These are phyloP conservation scores for Gaeumannomyces tritici DNA, from an alignment of 2,329 filamentous ascomycete species.

Conservation along the genomic window DNA sequence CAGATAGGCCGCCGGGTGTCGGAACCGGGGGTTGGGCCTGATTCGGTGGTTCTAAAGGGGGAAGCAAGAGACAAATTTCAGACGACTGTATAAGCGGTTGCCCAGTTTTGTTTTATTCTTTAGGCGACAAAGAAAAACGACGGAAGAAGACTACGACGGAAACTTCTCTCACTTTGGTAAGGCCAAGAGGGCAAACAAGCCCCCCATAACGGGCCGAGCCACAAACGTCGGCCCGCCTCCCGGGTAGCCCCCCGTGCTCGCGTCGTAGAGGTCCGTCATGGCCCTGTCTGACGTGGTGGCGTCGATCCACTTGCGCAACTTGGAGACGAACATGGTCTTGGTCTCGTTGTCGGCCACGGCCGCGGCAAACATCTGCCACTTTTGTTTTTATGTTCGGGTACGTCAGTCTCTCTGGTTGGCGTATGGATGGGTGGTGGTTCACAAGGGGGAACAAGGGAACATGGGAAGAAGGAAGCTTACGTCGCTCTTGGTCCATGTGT, in stretches of 20 bases:
- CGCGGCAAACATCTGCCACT: slow-evolving; percentile 77
- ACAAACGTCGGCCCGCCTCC: slow-evolving; percentile 52
- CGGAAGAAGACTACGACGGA: neutral
- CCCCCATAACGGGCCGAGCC: slow-evolving; percentile 70
- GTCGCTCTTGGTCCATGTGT: slow-evolving; percentile 76
- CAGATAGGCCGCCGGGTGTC: neutral
- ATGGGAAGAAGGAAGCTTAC: neutral
- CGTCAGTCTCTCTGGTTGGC: neutral
- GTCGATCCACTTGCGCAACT: slow-evolving; percentile 65
- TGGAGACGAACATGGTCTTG: slow-evolving; percentile 54
- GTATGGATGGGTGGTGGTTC: too few relatives aligned
- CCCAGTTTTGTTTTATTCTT: neutral
- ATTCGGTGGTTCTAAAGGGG: neutral
- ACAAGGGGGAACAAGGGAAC: too few relatives aligned
- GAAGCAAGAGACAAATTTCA: neutral
- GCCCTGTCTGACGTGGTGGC: slow-evolving; percentile 61
- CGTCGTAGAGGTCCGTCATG: slow-evolving; percentile 71
- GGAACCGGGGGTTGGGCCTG: too few relatives aligned
- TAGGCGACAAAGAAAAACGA: neutral
- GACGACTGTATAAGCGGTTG: neutral
- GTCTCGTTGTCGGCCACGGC: slow-evolving; percentile 57
- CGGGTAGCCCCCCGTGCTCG: slow-evolving; percentile 56
- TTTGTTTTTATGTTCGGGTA: neutral
- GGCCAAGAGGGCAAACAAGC: slow-evolving; percentile 70
- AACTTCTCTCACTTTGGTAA: slow-evolving; percentile 23